Percentiles rank a stretch among this genome's conserved stretches.
Conservation (phyloP, 306 rosid species). For the Ochetophila trinervis region DNA sequence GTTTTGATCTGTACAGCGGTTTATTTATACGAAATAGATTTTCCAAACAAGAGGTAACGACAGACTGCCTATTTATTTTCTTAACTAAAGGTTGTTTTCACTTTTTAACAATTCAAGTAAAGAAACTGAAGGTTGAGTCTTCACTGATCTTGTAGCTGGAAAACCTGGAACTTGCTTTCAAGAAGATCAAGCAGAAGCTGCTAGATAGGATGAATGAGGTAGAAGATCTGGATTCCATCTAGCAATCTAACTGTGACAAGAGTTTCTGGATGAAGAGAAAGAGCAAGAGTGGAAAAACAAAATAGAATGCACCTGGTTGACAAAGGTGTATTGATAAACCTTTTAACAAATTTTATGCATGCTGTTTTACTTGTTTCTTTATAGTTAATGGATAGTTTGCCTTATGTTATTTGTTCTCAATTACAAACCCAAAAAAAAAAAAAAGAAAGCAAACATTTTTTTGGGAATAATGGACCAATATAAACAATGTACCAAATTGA, state of each 20-base stretch:
- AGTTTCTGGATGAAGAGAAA: neutral
- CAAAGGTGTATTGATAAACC: neutral
- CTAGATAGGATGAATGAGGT: conserved; percentile 16
- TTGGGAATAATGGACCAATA: too few relatives aligned
- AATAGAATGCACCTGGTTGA: neutral
- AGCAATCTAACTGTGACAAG: neutral
- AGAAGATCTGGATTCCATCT: neutral
- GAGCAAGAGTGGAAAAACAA: neutral
- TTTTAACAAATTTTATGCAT: neutral
- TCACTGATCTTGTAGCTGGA: conserved; percentile 24
- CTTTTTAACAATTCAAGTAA: neutral
- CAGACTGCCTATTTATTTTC: neutral
- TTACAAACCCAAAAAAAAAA: too few relatives aligned
- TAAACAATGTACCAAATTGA: too few relatives aligned
- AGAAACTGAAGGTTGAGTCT: neutral
- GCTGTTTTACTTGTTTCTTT: neutral
- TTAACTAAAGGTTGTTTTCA: neutral
- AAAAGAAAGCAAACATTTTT: too few relatives aligned
- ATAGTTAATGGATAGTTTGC: too few relatives aligned
- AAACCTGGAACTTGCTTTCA: conserved; percentile 30
- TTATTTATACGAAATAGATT: conserved; percentile 44
- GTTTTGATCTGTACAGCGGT: conserved; percentile 59
- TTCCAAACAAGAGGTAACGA: conserved; percentile 63
- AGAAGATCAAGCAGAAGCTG: conserved; percentile 32
- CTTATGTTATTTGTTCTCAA: too few relatives aligned